These are phyloP conservation scores for Aspergillaceae sp. DNA, from an alignment of 2,329 filamentous ascomycete genomes.

Conservation along the genomic window DNA sequence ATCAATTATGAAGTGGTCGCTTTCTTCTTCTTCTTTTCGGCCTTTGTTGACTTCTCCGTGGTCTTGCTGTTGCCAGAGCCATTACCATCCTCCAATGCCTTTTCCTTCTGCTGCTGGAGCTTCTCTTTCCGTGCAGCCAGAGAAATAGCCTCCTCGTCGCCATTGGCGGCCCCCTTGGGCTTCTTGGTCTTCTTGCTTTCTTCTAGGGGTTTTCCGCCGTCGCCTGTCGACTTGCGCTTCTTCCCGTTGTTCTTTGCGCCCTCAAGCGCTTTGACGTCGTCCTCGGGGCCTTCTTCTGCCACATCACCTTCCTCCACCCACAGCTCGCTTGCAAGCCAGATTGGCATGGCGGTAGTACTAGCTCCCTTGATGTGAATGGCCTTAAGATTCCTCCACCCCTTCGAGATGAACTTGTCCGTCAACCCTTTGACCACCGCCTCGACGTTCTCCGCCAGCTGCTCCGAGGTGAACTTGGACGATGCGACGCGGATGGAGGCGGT, in stretches of 20 bases:
- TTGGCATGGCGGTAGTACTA: conserved; percentile 78
- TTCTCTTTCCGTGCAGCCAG: conserved; percentile 39
- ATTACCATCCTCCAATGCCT: conserved; percentile 38
- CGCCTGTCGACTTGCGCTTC: conserved; percentile 39
- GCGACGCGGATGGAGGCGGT: conserved; percentile 77
- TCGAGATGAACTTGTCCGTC: conserved; percentile 70
- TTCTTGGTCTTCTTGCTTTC: conserved; percentile 34
- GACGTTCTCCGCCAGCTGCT: conserved; percentile 74
- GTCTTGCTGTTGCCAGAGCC: conserved; percentile 18
- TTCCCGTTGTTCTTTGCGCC: conserved; percentile 36
- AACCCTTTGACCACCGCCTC: conserved; percentile 60
- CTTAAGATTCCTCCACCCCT: conserved; percentile 80
- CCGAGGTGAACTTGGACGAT: conserved; percentile 61
- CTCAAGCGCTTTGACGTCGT: conserved; percentile 27
- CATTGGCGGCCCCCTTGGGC: conserved; percentile 23
- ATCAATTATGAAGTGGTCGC: conserved; percentile 24
- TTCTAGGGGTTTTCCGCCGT: conserved; percentile 24
- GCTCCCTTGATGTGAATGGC: conserved; percentile 85
- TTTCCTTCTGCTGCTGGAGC: conserved; percentile 42
- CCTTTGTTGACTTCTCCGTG: conserved; percentile 9
- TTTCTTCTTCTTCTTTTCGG: conserved; percentile 33
- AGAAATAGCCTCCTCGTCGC: conserved; percentile 29
- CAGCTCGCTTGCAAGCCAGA: conserved; percentile 87
- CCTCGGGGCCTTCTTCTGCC: conserved; percentile 39
- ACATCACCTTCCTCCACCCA: conserved; percentile 75